Percentiles rank a stretch among this genome's conserved stretches.
These are phyloP conservation scores for Dendrobium nobile DNA, from an alignment of 106 monocot genomes.

Conservation along the genomic window DNA sequence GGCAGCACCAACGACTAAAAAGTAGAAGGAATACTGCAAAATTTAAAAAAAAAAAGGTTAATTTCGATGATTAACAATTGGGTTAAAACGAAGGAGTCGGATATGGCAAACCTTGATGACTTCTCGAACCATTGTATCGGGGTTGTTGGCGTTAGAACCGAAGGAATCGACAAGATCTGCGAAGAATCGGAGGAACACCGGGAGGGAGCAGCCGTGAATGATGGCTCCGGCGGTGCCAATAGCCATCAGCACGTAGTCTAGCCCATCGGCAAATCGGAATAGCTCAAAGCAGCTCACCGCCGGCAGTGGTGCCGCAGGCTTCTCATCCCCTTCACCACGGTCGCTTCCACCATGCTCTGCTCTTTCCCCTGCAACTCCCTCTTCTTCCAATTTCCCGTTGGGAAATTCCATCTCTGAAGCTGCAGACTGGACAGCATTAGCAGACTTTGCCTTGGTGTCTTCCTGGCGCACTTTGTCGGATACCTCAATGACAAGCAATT, in stretches of 20 bases:
- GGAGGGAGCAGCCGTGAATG: constrained; percentile 87
- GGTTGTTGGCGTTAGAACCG: constrained; percentile 71
- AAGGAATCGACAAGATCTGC: constrained; percentile 94
- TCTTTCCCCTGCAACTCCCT: background rate
- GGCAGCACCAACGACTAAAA: constrained; percentile 63
- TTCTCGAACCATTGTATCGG: constrained; percentile 76
- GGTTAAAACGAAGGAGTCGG: background rate
- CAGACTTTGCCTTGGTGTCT: background rate
- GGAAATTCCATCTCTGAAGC: background rate
- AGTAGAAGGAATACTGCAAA: constrained; percentile 68
- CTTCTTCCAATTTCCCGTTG: constrained; percentile 3
- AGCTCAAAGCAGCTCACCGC: constrained; percentile 33
- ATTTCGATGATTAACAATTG: background rate
- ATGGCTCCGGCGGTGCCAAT: constrained; percentile 72
- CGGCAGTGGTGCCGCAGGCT: constrained; percentile 14
- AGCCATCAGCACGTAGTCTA: constrained; percentile 67
- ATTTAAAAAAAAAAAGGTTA: background rate
- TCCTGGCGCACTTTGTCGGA: background rate
- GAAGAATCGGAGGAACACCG: constrained; percentile 89
- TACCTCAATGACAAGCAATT: constrained; percentile 22
- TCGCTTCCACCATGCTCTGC: no score
- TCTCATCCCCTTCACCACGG: constrained; percentile 10
- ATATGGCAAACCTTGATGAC: constrained; percentile 56
- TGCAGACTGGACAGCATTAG: background rate
- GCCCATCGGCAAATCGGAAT: constrained; percentile 67